Percentiles rank a stretch among this genome's conserved stretches.
Conservation (phyloP, 345 rosid genomes). For the Microcos paniculata region DNA sequence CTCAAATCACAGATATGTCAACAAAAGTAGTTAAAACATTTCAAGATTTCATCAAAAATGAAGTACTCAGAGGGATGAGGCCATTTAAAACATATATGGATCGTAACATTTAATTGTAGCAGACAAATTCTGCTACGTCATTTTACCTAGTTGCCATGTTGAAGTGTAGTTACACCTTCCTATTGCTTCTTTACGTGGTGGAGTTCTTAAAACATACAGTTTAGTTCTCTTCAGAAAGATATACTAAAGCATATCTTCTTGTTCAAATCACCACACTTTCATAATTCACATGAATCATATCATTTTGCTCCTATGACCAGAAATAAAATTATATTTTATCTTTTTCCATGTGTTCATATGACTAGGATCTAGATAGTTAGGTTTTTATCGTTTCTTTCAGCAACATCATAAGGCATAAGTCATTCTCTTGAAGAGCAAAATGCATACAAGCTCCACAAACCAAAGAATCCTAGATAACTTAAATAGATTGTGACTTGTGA, state of each 20-base stretch:
- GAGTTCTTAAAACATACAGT: not conserved
- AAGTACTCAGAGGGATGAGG: not conserved
- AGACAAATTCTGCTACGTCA: not conserved
- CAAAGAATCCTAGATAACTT: not conserved
- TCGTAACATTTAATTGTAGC: not conserved
- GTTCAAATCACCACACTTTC: not conserved
- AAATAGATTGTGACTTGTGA: not conserved
- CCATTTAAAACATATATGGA: not conserved
- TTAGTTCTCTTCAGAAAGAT: not conserved
- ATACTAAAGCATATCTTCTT: not conserved
- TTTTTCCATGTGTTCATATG: not conserved
- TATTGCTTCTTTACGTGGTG: not conserved
- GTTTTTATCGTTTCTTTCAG: not conserved
- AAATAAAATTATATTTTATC: not conserved
- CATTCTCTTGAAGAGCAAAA: not conserved
- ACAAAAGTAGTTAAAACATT: not conserved
- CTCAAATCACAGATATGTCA: not conserved
- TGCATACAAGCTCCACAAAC: not conserved
- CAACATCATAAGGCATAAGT: not conserved
- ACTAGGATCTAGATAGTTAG: not conserved
- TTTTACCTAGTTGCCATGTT: not conserved
- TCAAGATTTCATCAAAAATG: not conserved
- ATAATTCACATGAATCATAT: not conserved
- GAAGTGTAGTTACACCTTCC: not conserved
- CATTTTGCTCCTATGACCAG: not conserved